Evolutionary conservation across 2,329 filamentous ascomycete species (phyloP), one percentile per base, ranked within the genome.

Genomic region (Talaromyces sp.): DNA sequence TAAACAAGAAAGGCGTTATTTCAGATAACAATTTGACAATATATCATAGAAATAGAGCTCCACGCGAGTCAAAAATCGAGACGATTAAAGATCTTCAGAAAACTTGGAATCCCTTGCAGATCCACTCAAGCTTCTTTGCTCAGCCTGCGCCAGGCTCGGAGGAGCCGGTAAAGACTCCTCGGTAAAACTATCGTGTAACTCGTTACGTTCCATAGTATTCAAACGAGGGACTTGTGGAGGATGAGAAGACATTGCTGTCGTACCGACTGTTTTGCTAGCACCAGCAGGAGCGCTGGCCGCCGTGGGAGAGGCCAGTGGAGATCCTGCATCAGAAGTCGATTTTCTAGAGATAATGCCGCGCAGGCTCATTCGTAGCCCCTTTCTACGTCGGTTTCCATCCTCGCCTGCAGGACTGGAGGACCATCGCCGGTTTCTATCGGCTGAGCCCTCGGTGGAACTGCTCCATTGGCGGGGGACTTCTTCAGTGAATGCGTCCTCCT

Each of bases 1-100:
- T 48, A 35, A 48, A 33, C 2, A 33, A 13, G 13, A 46, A 15
- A 19, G 6, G 31, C 9, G 7, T 39, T 31, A 6, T 31, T 11
- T 17, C 31, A 25, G 15, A 31, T n/a, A 31, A 31, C 5, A 17
- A 5, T 3, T 4, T 22, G 5, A 46, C 15, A 31, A 31, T n/a
- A 46, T 46, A 45, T 10, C 28, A 45, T 3, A 28, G n/a, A 31
- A 28, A 28, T 28, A 53, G 8, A 22, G 8, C 35, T 35, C 11
- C 8, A 25, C 17, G 28, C 17, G 22, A 25, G 11, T 21, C 6
- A 22, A n/a, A 2, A 15, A 13, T 7, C 3, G 21, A 63, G 13
- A 62, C 11, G 11, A 63, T 67, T 58, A 74, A 54, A 74, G 56
- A 62, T 73, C 70, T 43, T 74, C 72, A 1, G 70, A 73, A 57